Conservation (phyloP, 805 yeast genomes). For the Pichia scutulata region DNA sequence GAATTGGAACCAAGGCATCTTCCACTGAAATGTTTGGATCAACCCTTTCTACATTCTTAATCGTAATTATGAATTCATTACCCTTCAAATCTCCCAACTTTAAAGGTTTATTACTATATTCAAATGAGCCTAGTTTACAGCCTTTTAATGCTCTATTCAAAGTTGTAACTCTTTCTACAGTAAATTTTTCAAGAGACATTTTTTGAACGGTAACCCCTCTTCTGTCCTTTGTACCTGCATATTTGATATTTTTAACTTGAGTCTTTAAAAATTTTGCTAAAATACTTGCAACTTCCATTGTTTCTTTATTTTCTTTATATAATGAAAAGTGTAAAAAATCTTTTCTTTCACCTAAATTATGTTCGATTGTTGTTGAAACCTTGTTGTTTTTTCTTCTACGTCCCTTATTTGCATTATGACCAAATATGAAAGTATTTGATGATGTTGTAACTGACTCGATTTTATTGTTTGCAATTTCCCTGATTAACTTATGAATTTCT, state of each 20-base stretch:
- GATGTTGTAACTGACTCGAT: constrained; percentile 75
- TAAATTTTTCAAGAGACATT: constrained; percentile 58
- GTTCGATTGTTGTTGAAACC: constrained; percentile 44
- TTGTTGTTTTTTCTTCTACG: constrained; percentile 27
- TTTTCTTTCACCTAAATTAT: constrained; percentile 67
- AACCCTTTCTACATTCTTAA: constrained; percentile 56
- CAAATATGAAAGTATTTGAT: constrained; percentile 56
- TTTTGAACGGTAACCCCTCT: constrained; percentile 92
- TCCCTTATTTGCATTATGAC: constrained; percentile 41
- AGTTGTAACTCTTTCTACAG: constrained; percentile 66
- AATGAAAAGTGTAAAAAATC: constrained; percentile 68
- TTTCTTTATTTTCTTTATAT: constrained; percentile 92
- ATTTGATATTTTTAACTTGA: constrained; percentile 63
- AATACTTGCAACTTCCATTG: constrained; percentile 86
- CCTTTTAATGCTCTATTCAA: constrained; percentile 72
- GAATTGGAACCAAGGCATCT: constrained; percentile 41
- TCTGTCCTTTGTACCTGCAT: constrained; percentile 95
- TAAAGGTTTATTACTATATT: constrained; percentile 53
- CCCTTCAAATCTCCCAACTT: constrained; percentile 81
- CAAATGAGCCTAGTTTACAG: constrained; percentile 71
- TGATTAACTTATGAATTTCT: constrained; percentile 63
- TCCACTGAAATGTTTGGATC: constrained; percentile 32
- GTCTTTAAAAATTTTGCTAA: constrained; percentile 66
- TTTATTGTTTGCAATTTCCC: constrained; percentile 64
- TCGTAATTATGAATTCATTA: constrained; percentile 79